A percentile compares a stretch with the other conserved stretches of the same genome.
phyloP scores from a whole-genome alignment of 139 green algal species.

The Pseudopediastrum boryanum region DNA sequence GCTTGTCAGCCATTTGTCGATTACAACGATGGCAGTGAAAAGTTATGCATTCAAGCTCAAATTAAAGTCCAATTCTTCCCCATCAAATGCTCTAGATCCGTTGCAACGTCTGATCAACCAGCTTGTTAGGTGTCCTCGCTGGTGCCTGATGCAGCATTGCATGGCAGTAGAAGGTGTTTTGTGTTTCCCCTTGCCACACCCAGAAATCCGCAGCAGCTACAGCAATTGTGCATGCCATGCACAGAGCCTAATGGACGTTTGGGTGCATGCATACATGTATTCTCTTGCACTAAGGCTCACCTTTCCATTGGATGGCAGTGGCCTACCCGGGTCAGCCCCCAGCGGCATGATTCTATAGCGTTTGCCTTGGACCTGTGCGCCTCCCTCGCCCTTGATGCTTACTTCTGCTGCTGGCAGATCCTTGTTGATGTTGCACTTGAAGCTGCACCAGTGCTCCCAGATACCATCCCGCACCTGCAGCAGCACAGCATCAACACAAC shows the following conservation, averaged over 20 bases:
- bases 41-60: too few species aligned
- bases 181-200: too few species aligned
- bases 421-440: constrained; percentile 40
- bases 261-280: too few species aligned
- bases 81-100: too few species aligned
- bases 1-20: too few species aligned
- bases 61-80: too few species aligned
- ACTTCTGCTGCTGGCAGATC: constrained; percentile 38
- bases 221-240: background rate
- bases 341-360: constrained; percentile 13
- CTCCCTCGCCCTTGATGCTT: background rate
- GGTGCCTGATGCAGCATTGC: background rate
- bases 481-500: background rate
- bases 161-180: background rate
- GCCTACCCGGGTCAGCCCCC: background rate
- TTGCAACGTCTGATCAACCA: too few species aligned
- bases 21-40: too few species aligned
- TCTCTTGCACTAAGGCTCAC: background rate
- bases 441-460: constrained; percentile 55
- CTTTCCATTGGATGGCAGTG: constrained; percentile 30
- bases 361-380: background rate
- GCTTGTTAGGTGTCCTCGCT: background rate
- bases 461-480: constrained; percentile 34
- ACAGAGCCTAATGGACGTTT: background rate
- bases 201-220: background rate